These are phyloP conservation scores for Ceratobasidium sp. DNA, from an alignment of 1,284 basidiomycete genomes.

Conservation along the genomic window DNA sequence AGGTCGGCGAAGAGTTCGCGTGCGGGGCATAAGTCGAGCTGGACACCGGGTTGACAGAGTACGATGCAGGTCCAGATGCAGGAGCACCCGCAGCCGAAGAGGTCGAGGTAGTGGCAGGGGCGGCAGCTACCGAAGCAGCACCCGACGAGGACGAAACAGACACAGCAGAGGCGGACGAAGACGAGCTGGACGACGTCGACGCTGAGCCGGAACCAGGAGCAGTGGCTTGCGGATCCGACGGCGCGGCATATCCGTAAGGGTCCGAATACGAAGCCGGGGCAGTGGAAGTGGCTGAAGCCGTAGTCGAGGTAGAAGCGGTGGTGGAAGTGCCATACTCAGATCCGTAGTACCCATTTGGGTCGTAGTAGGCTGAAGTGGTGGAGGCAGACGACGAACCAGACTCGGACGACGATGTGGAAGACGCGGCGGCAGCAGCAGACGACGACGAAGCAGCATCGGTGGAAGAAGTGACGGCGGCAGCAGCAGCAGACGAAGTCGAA, in stretches of 20 bases:
- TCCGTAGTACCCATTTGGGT: not conserved
- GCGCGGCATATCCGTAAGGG: not conserved
- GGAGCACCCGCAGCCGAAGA: not conserved
- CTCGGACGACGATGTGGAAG: not conserved
- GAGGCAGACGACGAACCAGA: not conserved
- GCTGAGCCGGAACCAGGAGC: not conserved
- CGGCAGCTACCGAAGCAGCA: not conserved
- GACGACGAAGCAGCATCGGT: not conserved
- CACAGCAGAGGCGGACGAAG: too few species aligned
- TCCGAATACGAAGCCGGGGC: not conserved
- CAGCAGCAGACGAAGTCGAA: not conserved
- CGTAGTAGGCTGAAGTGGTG: not conserved
- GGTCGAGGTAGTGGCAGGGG: not conserved
- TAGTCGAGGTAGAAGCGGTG: not conserved
- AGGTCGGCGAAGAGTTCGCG: too few species aligned
- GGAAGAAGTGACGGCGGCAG: not conserved
- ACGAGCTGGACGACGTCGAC: not conserved
- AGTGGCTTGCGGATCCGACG: not conserved
- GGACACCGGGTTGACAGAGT: too few species aligned
- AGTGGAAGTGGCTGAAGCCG: not conserved
- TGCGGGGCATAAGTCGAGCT: too few species aligned
- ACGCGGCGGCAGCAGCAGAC: not conserved
- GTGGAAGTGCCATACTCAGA: not conserved
- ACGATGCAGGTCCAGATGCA: not conserved
- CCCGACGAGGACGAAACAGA: too few species aligned